Conservation (phyloP, 2,329 filamentous ascomycete species). For the Hypocrella siamensis region DNA sequence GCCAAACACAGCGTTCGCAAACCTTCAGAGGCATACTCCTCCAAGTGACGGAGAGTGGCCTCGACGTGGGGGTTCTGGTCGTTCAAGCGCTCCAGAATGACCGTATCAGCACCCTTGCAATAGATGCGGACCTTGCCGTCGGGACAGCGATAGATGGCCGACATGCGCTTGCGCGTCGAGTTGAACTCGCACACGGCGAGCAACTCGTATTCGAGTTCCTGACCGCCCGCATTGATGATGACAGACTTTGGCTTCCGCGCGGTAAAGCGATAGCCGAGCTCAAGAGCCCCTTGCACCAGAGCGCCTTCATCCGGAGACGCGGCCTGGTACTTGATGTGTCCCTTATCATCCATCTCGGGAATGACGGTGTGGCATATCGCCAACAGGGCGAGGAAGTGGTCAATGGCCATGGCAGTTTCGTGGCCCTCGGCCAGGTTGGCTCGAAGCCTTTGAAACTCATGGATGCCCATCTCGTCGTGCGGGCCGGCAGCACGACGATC, state of each 20-base stretch:
- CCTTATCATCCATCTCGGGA: constrained; percentile 69
- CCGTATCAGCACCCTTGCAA: constrained; percentile 93
- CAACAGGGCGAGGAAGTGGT: constrained; percentile 78
- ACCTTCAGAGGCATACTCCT: constrained; percentile 95
- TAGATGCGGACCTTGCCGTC: constrained; percentile 91
- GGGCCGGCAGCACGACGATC: constrained; percentile 69
- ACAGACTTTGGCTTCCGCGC: constrained; percentile 83
- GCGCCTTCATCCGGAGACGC: constrained; percentile 95
- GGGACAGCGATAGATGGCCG: constrained; percentile 87
- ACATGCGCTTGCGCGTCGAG: constrained; percentile 87
- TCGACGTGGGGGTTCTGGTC: constrained; percentile 78
- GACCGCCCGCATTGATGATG: constrained; percentile 60
- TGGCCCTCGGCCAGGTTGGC: constrained; percentile 48
- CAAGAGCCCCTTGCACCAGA: constrained; percentile 79
- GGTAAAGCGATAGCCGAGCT: constrained; percentile 76
- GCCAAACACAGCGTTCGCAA: constrained; percentile 87
- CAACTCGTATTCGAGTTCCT: constrained; percentile 70
- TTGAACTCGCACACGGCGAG: constrained; percentile 99
- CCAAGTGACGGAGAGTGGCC: constrained; percentile 81
- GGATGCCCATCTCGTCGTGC: constrained; percentile 68
- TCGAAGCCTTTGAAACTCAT: constrained; percentile 65
- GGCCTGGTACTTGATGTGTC: constrained; percentile 89
- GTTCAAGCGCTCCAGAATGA: constrained; percentile 82
- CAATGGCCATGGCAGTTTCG: constrained; percentile 32
- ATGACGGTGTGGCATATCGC: constrained; percentile 95